A percentile compares a stretch with the other conserved stretches of the same genome.
phyloP scores from a whole-genome alignment of 2,329 filamentous ascomycete genomes.

The Purpureocillium lavendulum region DNA sequence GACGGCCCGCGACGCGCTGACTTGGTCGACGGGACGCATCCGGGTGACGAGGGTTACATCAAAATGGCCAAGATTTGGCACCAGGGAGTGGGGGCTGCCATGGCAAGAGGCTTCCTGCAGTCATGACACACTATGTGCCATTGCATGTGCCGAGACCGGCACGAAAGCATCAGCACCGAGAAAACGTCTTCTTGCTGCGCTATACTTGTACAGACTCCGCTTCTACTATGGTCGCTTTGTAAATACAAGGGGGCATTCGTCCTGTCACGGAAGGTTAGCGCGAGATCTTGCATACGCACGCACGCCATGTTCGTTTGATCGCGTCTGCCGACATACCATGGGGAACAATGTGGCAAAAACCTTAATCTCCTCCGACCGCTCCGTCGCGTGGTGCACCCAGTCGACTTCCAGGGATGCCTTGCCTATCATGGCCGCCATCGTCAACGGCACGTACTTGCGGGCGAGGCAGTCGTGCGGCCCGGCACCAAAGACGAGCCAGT shows the following conservation, averaged over 20 bases:
- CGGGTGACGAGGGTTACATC: conserved; percentile 22
- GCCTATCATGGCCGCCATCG: conserved; percentile 43
- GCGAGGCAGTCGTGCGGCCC: conserved; percentile 43
- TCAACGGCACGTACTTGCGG: conserved; percentile 38
- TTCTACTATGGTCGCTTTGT: conserved; percentile 15
- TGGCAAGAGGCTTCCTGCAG: too few species aligned
- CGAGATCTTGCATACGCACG: background rate
- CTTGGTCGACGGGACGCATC: conserved; percentile 24
- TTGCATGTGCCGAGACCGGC: too few species aligned
- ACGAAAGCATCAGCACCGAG: too few species aligned
- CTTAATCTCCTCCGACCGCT: conserved; percentile 37
- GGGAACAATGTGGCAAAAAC: conserved; percentile 42
- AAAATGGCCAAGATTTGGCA: too few species aligned
- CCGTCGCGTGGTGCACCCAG: conserved; percentile 40
- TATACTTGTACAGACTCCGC: too few species aligned
- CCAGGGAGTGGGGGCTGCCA: too few species aligned
- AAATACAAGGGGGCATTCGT: conserved; percentile 27
- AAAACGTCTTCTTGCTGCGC: too few species aligned
- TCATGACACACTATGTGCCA: too few species aligned
- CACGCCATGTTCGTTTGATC: too few species aligned
- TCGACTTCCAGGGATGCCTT: conserved; percentile 41
- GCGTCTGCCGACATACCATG: conserved; percentile 36
- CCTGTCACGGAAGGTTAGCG: conserved; percentile 13
- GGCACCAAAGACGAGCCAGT: conserved; percentile 45
- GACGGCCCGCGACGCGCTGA: conserved; percentile 17